Percentiles rank a stretch among this genome's conserved stretches.
Conservation (phyloP, 2,329 filamentous ascomycete genomes). For the Fusarium chlamydosporum region DNA sequence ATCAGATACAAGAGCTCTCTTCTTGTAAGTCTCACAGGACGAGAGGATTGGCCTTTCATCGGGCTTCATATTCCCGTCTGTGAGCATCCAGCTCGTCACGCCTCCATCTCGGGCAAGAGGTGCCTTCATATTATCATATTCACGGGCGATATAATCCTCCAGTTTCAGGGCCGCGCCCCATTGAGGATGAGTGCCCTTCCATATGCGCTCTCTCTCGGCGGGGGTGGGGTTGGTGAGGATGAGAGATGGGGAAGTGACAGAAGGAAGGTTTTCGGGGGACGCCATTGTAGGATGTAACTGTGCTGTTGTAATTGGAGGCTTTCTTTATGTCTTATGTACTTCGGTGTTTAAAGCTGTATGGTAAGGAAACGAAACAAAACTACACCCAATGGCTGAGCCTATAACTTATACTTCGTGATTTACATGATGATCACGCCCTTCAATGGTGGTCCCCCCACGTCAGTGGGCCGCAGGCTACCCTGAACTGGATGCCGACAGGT, state of each 20-base stretch:
- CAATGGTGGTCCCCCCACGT: constrained; percentile 25
- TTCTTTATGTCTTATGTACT: neutral
- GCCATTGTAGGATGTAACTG: constrained; percentile 33
- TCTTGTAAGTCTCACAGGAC: constrained; percentile 74
- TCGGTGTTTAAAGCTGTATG: neutral
- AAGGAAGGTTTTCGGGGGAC: constrained; percentile 42
- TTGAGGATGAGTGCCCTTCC: constrained; percentile 67
- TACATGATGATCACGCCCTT: constrained; percentile 18
- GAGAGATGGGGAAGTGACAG: constrained; percentile 46
- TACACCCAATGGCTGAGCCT: neutral
- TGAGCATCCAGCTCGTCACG: constrained; percentile 75
- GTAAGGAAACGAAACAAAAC: neutral
- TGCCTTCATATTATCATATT: constrained; percentile 69
- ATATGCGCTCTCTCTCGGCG: constrained; percentile 68
- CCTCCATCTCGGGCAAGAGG: constrained; percentile 71
- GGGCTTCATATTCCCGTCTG: constrained; percentile 58
- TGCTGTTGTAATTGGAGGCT: no score
- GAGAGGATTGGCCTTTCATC: constrained; percentile 69
- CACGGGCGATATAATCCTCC: constrained; percentile 71
- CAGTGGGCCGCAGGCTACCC: constrained; percentile 25
- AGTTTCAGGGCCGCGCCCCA: constrained; percentile 72
- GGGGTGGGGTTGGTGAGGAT: constrained; percentile 69
- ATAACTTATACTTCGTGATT: constrained; percentile 23
- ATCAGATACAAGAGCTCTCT: constrained; percentile 65
- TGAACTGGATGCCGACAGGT: constrained; percentile 13